Evolutionary conservation across 2,329 filamentous ascomycete species (phyloP).

Genomic region (Trichophyton verrucosum): DNA sequence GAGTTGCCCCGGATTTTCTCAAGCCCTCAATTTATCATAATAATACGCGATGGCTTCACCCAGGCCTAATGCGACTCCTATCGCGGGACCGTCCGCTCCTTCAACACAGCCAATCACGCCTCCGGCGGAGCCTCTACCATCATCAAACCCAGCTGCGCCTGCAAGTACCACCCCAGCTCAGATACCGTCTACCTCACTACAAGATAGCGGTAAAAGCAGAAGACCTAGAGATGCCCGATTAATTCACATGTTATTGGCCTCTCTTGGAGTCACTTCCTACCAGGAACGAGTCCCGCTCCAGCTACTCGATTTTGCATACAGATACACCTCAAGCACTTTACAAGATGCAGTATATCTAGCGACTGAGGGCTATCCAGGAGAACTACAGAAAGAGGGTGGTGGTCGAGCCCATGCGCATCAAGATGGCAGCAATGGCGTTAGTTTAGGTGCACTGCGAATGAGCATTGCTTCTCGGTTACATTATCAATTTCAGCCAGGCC

Average conservation of each 20-base stretch:
- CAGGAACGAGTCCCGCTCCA: conserved; percentile 42
- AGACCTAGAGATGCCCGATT: conserved; percentile 39
- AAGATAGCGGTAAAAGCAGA: conserved; percentile 36
- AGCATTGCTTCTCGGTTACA: conserved; percentile 49
- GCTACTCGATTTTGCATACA: conserved; percentile 42
- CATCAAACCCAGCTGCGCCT: conserved; percentile 11
- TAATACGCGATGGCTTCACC: conserved; percentile 10
- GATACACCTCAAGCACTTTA: conserved; percentile 41
- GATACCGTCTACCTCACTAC: conserved; percentile 32
- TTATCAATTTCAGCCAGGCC: conserved; percentile 46
- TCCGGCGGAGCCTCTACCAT: conserved; percentile 15
- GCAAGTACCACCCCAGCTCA: conserved; percentile 21
- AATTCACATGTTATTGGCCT: conserved; percentile 40
- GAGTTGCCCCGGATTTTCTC: neutral
- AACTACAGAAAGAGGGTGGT: conserved; percentile 20
- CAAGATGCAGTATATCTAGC: conserved; percentile 42
- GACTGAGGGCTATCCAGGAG: conserved; percentile 39
- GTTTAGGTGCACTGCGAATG: conserved; percentile 45
- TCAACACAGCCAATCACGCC: conserved; percentile 32
- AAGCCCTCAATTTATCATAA: neutral
- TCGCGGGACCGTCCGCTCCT: conserved; percentile 18
- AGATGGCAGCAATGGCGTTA: conserved; percentile 33
- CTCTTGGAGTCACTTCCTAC: conserved; percentile 38
- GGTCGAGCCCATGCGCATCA: conserved; percentile 23
- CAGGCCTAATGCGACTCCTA: conserved; percentile 5